These are phyloP conservation scores for Termitomyces bulborhizus DNA, from an alignment of 768 basidiomycete species.

Conservation along the genomic window DNA sequence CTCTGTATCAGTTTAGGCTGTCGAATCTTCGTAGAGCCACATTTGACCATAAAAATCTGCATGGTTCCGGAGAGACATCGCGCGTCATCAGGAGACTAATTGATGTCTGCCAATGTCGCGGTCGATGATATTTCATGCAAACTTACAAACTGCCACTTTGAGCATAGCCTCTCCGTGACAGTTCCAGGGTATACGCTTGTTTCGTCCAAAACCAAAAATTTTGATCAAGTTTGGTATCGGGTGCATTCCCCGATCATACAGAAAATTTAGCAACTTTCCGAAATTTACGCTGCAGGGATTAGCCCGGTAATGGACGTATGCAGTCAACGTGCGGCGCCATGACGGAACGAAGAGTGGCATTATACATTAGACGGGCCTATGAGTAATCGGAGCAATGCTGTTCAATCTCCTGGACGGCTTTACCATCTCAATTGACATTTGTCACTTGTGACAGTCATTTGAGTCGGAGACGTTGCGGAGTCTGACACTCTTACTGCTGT, in stretches of 20 bases:
- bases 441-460: neutral
- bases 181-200: neutral
- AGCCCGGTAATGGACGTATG: neutral
- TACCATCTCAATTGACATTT: neutral
- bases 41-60: neutral
- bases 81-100: slow-evolving; percentile 4
- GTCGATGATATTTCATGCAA: neutral
- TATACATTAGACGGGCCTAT: too few species aligned
- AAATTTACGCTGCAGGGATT: neutral
- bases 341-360: neutral
- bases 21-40: neutral
- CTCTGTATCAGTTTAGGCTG: neutral
- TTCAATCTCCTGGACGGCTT: neutral
- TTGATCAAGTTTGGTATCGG: too few species aligned
- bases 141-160: neutral
- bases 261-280: neutral
- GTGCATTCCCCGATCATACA: neutral
- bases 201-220: neutral
- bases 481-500: neutral
- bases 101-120: neutral
- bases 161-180: neutral
- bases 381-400: neutral
- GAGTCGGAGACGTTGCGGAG: slow-evolving; percentile 9
- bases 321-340: neutral
- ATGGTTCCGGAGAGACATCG: neutral